Evolutionary conservation across 2,329 filamentous ascomycete genomes (phyloP), one percentile per base, ranked within the genome.

Genomic region (Trichoderma pleuroti): DNA sequence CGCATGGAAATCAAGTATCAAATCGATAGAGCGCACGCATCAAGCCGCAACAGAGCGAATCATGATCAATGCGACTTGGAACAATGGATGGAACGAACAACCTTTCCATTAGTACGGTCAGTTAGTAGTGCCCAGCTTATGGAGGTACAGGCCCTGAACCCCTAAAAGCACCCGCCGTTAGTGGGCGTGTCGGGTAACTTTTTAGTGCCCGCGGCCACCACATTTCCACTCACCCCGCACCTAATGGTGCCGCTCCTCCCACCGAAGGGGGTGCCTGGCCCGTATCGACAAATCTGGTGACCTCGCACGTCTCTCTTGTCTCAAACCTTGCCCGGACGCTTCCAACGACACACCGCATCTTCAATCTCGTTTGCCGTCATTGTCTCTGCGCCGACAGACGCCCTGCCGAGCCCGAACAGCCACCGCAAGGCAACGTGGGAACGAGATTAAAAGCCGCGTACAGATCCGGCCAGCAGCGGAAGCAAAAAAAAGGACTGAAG

Each of bases 311-410:
- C 34, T 61, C 54, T 63, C 59, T 42, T 42, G 46, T 57, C 57
- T 62, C 46, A 61, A 61, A 56, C 65, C 62, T 63, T 46, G 57
- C 49, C 46, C 32, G 30, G 39, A 56, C 28, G 28, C 21, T 46
- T 42, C 26, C 59, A 65, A 57, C 68, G 60, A 68, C 61, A 68
- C 72, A 72, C 66, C 72, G 64, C 72, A 70, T 66, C 71, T 65
- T 62, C 56, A 68, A 56, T 56, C 49, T 68, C 49, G 59, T 56
- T 63, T 60, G 52, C 52, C 63, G 24, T 61, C 49, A 18, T 21
- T 49, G n/a, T 6, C 56, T 60, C 54, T 68, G 30, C 39, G 24
- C 21, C 16, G 18, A 65, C 34, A 59, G 46, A 39, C 30, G 39
- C 36, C 36, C n/a, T 57, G 36, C 39, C 57, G 14, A 46, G 32